Evolutionary conservation across 805 yeast genomes (phyloP).

Genomic region (Lipomyces mesembrius): DNA sequence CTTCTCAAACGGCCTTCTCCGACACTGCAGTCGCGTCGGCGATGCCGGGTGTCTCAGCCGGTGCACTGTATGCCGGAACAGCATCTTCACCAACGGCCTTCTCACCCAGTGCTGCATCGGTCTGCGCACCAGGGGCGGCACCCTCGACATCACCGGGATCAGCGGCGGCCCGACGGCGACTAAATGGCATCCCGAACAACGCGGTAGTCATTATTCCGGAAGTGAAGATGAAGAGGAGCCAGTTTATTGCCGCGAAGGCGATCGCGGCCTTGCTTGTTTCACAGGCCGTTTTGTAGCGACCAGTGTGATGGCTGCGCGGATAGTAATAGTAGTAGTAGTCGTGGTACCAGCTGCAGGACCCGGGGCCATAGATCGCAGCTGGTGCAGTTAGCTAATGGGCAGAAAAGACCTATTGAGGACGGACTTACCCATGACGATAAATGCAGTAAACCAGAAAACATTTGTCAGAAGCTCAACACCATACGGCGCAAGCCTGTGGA

Average conservation of each 20-base stretch:
- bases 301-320: background rate
- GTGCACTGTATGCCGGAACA: background rate
- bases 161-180: conserved; percentile 80
- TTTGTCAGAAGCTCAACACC: conserved; percentile 18
- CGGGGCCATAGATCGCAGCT: conserved; percentile 2
- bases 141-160: conserved; percentile 77
- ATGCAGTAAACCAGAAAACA: conserved; percentile 28
- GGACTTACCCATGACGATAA: conserved; percentile 19
- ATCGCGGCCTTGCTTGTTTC: conserved; percentile 35
- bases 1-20: background rate
- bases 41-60: background rate
- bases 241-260: conserved; percentile 34
- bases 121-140: conserved; percentile 52
- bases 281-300: conserved; percentile 21
- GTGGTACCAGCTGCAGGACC: background rate
- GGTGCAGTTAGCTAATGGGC: background rate
- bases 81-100: background rate
- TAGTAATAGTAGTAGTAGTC: background rate
- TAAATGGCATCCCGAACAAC: background rate
- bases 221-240: conserved; percentile 25
- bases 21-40: background rate
- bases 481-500: conserved; percentile 11
- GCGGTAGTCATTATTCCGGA: conserved; percentile 8
- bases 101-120: background rate
- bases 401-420: background rate